These are phyloP conservation scores for Drosera capensis DNA, from an alignment of 148 eudicot genomes.

Conservation along the genomic window DNA sequence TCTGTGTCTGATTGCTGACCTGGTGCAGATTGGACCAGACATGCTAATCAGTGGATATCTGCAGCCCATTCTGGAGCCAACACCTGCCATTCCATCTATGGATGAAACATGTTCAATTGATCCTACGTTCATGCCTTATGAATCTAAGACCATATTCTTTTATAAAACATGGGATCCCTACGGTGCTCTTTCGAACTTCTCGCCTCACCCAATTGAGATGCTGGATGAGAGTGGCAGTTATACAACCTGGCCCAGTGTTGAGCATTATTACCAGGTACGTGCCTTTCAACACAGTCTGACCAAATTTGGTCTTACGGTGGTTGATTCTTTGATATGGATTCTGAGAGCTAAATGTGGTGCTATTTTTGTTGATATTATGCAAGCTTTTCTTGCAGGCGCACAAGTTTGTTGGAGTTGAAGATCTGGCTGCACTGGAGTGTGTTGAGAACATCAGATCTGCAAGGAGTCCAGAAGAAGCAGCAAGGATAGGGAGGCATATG, in stretches of 20 bases:
- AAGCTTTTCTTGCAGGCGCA: slow-evolving; percentile 46
- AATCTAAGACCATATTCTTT: neutral
- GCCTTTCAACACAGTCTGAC: neutral
- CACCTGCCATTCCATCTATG: slow-evolving; percentile 65
- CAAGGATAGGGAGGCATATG: neutral
- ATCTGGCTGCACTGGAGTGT: slow-evolving; percentile 47
- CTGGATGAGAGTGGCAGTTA: slow-evolving; percentile 12
- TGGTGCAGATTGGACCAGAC: slow-evolving; percentile 97
- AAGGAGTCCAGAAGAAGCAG: slow-evolving; percentile 67
- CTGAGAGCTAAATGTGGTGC: too few species aligned
- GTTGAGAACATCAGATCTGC: slow-evolving; percentile 53
- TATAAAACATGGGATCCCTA: slow-evolving; percentile 11
- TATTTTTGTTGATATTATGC: neutral
- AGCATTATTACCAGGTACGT: slow-evolving; percentile 41
- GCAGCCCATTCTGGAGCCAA: slow-evolving; percentile 79
- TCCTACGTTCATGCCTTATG: neutral
- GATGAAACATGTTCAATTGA: slow-evolving; percentile 74
- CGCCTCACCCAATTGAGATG: slow-evolving; percentile 75
- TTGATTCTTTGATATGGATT: neutral
- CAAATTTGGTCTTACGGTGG: neutral
- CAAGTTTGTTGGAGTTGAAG: slow-evolving; percentile 62
- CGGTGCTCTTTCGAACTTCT: slow-evolving; percentile 94
- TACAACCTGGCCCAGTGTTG: slow-evolving; percentile 30
- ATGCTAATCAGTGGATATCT: slow-evolving; percentile 93
- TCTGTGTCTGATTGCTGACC: neutral